Percentiles rank a stretch among this genome's conserved stretches.
Evolutionary conservation across 208 protist species (phyloP).

Genomic region (Angomonas ambiguus): DNA sequence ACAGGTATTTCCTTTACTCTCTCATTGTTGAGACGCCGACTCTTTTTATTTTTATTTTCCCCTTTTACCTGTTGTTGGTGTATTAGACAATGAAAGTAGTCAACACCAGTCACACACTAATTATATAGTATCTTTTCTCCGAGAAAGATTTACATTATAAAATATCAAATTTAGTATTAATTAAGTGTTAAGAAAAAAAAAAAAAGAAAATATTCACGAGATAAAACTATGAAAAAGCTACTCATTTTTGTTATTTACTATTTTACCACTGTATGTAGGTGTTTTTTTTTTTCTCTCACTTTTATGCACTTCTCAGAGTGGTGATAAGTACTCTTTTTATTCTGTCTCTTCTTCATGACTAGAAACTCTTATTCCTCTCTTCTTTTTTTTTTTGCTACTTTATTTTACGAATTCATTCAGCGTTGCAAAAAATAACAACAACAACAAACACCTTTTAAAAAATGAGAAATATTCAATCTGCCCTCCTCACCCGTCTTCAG

Average conservation of each 20-base stretch:
- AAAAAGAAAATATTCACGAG: conserved; percentile 5
- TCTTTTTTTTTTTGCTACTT: background rate
- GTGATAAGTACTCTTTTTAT: too few relatives aligned
- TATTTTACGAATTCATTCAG: background rate
- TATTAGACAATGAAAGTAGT: too few relatives aligned
- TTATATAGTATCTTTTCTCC: too few relatives aligned
- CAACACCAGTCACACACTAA: too few relatives aligned
- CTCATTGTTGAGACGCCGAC: too few relatives aligned
- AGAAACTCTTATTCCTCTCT: background rate
- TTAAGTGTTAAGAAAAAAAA: background rate
- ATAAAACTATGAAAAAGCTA: background rate
- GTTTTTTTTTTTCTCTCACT: conserved; percentile 9
- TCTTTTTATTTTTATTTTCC: background rate
- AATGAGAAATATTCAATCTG: background rate
- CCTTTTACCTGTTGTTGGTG: too few relatives aligned
- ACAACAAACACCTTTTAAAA: background rate
- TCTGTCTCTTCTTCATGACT: background rate
- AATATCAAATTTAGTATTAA: too few relatives aligned
- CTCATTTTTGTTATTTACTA: background rate
- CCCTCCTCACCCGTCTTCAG: background rate
- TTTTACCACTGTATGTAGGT: background rate
- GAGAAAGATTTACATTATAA: too few relatives aligned
- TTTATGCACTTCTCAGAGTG: too few relatives aligned
- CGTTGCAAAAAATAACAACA: background rate
- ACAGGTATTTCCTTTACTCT: too few relatives aligned